These are phyloP conservation scores for Dactylis glomerata DNA, from an alignment of 176 grass and related monocot species.

Conservation along the genomic window DNA sequence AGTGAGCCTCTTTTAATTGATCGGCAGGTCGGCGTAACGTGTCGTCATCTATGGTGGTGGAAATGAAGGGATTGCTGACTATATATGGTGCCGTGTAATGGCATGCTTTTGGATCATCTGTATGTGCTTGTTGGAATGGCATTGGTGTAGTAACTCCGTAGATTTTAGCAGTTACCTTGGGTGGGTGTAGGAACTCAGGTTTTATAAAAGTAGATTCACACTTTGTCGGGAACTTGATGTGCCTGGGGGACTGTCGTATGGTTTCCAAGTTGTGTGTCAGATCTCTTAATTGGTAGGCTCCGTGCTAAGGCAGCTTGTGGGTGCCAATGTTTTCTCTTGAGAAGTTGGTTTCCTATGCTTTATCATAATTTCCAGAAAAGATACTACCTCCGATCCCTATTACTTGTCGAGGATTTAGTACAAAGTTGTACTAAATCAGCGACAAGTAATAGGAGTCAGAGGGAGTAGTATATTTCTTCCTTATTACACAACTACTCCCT, in stretches of 20 bases:
- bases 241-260: background rate
- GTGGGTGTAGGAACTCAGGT: background rate
- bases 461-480: too few species aligned
- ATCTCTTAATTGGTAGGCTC: background rate
- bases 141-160: background rate
- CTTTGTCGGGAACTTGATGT: background rate
- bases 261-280: background rate
- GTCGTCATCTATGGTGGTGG: slow-evolving; percentile 2
- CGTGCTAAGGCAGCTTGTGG: background rate
- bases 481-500: too few species aligned
- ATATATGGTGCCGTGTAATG: slow-evolving; percentile 4
- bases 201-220: background rate
- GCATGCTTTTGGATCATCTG: background rate
- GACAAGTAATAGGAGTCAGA: too few species aligned
- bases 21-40: background rate
- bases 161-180: background rate
- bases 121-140: background rate
- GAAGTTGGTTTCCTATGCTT: background rate
- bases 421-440: too few species aligned
- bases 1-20: background rate
- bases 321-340: background rate
- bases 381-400: too few species aligned
- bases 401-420: too few species aligned
- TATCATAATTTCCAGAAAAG: too few species aligned
- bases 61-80: background rate